Conservation (phyloP, 495 filamentous ascomycete species). For the Cladorrhinum samala region DNA sequence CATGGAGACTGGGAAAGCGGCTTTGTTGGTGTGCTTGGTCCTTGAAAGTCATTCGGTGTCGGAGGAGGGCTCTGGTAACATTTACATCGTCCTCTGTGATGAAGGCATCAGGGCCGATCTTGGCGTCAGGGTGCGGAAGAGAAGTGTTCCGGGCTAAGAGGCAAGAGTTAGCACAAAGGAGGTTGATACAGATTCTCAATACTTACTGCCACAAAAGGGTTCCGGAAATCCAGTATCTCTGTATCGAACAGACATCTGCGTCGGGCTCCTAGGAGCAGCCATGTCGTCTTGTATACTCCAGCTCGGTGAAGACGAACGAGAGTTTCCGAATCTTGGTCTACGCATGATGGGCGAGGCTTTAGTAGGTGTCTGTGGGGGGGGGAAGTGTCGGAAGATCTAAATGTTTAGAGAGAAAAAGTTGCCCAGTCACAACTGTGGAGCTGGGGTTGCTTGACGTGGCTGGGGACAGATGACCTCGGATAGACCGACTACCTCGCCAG, state of each 20-base stretch:
- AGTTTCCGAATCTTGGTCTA: constrained; percentile 18
- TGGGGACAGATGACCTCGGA: not conserved
- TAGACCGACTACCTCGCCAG: not conserved
- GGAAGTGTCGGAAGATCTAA: not conserved
- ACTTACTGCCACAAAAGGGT: constrained; percentile 26
- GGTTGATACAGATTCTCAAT: not conserved
- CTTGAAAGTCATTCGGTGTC: constrained; percentile 25
- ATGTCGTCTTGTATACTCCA: constrained; percentile 18
- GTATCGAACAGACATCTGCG: constrained; percentile 12
- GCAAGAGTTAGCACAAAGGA: not conserved
- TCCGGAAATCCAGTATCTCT: constrained; percentile 35
- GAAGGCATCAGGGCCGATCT: constrained; percentile 26
- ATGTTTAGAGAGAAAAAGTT: not conserved
- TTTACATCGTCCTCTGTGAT: constrained; percentile 29
- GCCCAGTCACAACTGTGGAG: constrained; percentile 2
- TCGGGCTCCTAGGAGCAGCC: constrained; percentile 17
- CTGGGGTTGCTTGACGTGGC: constrained; percentile 5
- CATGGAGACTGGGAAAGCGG: constrained; percentile 4
- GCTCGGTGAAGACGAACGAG: constrained; percentile 7
- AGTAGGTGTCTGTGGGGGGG: constrained; percentile 3
- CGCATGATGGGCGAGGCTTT: constrained; percentile 19
- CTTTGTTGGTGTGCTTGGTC: constrained; percentile 3
- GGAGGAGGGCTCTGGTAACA: constrained; percentile 14
- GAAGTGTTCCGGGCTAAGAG: constrained; percentile 27
- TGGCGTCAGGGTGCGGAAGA: constrained; percentile 33